Evolutionary conservation across 106 monocot genomes (phyloP).

Genomic region (Acorus calamus): DNA sequence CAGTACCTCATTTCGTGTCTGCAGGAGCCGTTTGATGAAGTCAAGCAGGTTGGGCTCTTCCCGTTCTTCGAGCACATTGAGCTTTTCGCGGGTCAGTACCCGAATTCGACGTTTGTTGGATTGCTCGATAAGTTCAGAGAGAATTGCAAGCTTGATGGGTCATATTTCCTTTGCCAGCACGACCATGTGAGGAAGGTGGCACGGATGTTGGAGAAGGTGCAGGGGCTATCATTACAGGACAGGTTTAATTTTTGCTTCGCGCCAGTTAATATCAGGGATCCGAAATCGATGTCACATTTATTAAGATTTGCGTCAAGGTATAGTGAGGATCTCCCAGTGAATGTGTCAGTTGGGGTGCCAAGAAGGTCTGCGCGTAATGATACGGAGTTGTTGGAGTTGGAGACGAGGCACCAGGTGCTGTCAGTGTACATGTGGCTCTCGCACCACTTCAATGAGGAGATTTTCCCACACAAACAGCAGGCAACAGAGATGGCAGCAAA

Average conservation of each 20-base stretch:
- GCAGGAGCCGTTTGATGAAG: constrained; percentile 83
- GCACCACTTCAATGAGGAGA: constrained; percentile 73
- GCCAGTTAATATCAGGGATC: constrained; percentile 88
- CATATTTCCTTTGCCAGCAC: constrained; percentile 74
- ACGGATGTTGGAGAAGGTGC: constrained; percentile 82
- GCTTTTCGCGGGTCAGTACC: constrained; percentile 68
- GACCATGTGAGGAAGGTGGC: constrained; percentile 77
- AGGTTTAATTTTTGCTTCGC: constrained; percentile 93
- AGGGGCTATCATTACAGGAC: constrained; percentile 69
- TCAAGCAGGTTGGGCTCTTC: constrained; percentile 65
- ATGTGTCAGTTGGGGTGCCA: constrained; percentile 80
- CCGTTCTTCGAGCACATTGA: constrained; percentile 96
- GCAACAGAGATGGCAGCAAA: constrained; percentile 66
- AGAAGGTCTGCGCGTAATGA: constrained; percentile 72
- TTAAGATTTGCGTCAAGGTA: constrained; percentile 68
- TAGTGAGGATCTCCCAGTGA: constrained; percentile 61
- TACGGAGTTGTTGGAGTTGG: constrained; percentile 82
- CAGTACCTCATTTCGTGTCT: constrained; percentile 81
- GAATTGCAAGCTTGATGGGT: constrained; percentile 58
- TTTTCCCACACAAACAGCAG: constrained; percentile 66
- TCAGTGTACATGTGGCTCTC: constrained; percentile 95
- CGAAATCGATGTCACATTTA: constrained; percentile 93
- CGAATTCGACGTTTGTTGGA: constrained; percentile 38
- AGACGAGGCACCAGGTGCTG: constrained; percentile 92
- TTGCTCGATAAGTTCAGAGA: constrained; percentile 72